Evolutionary conservation across 805 yeast species (phyloP).

Genomic region (Metschnikowia picachoensis): DNA sequence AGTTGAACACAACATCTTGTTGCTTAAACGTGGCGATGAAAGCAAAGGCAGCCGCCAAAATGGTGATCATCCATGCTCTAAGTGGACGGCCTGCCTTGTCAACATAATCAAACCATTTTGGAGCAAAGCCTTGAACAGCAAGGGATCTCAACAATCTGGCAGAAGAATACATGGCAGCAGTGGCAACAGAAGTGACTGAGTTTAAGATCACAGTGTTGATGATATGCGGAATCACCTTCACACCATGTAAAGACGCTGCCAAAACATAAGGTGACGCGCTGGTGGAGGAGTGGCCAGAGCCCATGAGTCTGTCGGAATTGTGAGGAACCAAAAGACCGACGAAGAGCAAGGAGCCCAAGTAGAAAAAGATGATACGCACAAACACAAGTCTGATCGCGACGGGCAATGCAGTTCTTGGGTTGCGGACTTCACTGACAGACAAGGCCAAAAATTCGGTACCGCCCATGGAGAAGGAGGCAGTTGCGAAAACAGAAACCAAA

Average conservation of each 20-base stretch:
- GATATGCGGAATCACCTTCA: slow-evolving; percentile 26
- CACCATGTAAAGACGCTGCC: slow-evolving; percentile 25
- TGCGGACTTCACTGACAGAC: slow-evolving; percentile 35
- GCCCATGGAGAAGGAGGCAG: slow-evolving; percentile 39
- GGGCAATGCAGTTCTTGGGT: slow-evolving; percentile 38
- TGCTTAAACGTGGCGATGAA: slow-evolving; percentile 29
- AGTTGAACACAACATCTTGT: slow-evolving; percentile 27
- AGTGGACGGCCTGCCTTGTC: slow-evolving; percentile 27
- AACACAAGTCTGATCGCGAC: slow-evolving; percentile 39
- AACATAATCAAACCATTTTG: slow-evolving; percentile 25
- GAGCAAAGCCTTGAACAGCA: slow-evolving; percentile 27
- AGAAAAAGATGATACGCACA: slow-evolving; percentile 34
- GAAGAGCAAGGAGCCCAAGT: slow-evolving; percentile 36
- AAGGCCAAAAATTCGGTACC: slow-evolving; percentile 40
- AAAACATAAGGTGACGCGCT: slow-evolving; percentile 26
- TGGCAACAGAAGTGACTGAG: slow-evolving; percentile 29
- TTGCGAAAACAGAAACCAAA: slow-evolving; percentile 34
- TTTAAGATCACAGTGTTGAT: slow-evolving; percentile 30
- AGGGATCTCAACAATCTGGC: slow-evolving; percentile 23
- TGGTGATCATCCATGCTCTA: slow-evolving; percentile 20
- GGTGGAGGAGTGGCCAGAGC: slow-evolving; percentile 28
- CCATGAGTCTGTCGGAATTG: slow-evolving; percentile 31
- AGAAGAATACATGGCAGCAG: slow-evolving; percentile 29
- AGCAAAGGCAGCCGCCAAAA: slow-evolving; percentile 20
- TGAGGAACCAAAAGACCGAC: slow-evolving; percentile 39